These are phyloP conservation scores for Rhytidhysteron rufulum DNA, from an alignment of 2,329 filamentous ascomycete genomes.

Conservation along the genomic window DNA sequence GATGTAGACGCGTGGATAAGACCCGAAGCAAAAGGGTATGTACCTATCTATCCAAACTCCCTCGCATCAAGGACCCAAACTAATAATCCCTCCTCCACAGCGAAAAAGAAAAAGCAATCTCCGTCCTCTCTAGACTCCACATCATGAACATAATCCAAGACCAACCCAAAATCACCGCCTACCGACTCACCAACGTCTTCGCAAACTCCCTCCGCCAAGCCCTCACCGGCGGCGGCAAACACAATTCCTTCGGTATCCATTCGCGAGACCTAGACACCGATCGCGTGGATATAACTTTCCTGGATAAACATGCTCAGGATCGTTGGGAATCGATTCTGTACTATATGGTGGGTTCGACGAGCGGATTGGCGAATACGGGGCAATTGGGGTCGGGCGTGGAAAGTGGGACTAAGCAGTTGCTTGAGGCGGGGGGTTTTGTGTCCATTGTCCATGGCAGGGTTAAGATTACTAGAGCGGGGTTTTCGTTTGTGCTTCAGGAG, in stretches of 20 bases:
- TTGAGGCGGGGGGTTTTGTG: constrained; percentile 78
- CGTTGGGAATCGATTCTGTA: constrained; percentile 97
- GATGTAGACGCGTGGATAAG: constrained; percentile 86
- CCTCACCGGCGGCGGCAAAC: constrained; percentile 79
- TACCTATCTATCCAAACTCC: too few relatives aligned
- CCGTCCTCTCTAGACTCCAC: constrained; percentile 78
- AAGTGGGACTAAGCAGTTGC: constrained; percentile 72
- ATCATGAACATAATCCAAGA: constrained; percentile 63
- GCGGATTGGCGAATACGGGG: constrained; percentile 28
- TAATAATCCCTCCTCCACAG: constrained; percentile 41
- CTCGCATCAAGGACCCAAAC: background rate
- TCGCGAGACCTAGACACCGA: constrained; percentile 61
- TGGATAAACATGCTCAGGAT: constrained; percentile 79
- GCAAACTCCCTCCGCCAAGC: constrained; percentile 78
- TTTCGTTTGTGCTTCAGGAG: constrained; percentile 91
- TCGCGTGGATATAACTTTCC: constrained; percentile 64
- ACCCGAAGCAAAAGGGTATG: constrained; percentile 57
- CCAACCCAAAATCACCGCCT: constrained; percentile 61
- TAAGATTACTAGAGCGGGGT: constrained; percentile 86
- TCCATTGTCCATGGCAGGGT: constrained; percentile 55
- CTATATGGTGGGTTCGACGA: constrained; percentile 82
- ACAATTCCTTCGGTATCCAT: constrained; percentile 87
- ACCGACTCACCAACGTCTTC: constrained; percentile 78
- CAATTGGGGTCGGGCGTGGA: constrained; percentile 48
- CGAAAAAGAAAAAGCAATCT: constrained; percentile 79